Conservation (phyloP, 805 yeast genomes). For the Saturnispora sanitii region DNA sequence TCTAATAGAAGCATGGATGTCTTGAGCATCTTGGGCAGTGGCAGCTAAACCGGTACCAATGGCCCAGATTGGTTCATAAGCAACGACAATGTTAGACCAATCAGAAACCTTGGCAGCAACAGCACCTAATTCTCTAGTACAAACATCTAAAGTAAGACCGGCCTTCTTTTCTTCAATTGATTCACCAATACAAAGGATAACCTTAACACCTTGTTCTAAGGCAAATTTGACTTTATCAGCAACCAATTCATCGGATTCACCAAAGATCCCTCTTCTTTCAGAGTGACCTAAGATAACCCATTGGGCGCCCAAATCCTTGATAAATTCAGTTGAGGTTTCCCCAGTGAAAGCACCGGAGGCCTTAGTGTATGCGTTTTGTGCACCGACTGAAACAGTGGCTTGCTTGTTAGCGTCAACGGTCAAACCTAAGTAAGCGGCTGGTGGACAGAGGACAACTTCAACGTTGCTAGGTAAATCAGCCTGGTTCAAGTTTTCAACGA, state of each 20-base stretch:
- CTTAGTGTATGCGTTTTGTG: conserved; percentile 85
- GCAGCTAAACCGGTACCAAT: conserved; percentile 99
- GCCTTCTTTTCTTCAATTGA: conserved; percentile 90
- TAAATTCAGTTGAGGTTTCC: conserved; percentile 80
- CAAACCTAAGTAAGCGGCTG: conserved; percentile 81
- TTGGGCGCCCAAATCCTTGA: conserved; percentile 83
- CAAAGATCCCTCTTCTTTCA: conserved; percentile 91
- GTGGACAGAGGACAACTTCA: conserved; percentile 94
- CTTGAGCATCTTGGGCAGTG: conserved; percentile 96
- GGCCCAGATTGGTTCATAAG: conserved; percentile 99
- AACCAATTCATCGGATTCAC: conserved; percentile 81
- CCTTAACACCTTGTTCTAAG: conserved; percentile 78
- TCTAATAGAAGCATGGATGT: conserved; percentile 85
- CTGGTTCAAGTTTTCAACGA: conserved; percentile 73
- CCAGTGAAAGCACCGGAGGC: conserved; percentile 97
- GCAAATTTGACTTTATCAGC: conserved; percentile 95
- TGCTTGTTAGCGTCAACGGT: conserved; percentile 62
- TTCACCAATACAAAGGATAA: conserved; percentile 96
- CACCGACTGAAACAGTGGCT: conserved; percentile 69
- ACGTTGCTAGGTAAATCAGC: conserved; percentile 68
- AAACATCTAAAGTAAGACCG: conserved; percentile 75
- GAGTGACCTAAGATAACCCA: conserved; percentile 98
- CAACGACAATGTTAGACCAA: conserved; percentile 89
- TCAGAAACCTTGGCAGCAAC: conserved; percentile 54
- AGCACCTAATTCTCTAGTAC: conserved; percentile 83